A percentile compares a stretch with the other conserved stretches of the same genome.
phyloP scores from a whole-genome alignment of 2,329 filamentous ascomycete species.

The Colletotrichum incanum region DNA sequence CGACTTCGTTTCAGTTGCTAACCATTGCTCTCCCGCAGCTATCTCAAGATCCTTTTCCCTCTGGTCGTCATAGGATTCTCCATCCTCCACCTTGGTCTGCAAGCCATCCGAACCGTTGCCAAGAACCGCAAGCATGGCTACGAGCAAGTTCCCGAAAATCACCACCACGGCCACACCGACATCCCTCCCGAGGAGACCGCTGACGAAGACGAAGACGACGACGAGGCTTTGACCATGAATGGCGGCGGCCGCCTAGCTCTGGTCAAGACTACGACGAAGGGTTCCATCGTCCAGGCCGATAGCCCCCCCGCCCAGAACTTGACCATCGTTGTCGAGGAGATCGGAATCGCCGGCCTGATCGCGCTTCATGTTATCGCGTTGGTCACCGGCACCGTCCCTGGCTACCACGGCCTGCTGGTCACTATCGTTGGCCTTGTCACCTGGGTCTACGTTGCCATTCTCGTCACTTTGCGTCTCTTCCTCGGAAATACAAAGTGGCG shows the following conservation, averaged over 20 bases:
- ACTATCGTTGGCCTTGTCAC: slow-evolving; percentile 78
- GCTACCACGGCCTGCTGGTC: slow-evolving; percentile 70
- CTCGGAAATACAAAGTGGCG: slow-evolving; percentile 76
- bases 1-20: background rate
- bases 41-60: slow-evolving; percentile 86
- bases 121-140: slow-evolving; percentile 70
- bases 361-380: slow-evolving; percentile 78
- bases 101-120: slow-evolving; percentile 69
- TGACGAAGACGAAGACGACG: slow-evolving; percentile 72
- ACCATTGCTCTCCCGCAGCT: slow-evolving; percentile 64
- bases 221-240: slow-evolving; percentile 69
- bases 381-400: slow-evolving; percentile 69
- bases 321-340: slow-evolving; percentile 80
- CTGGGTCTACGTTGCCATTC: slow-evolving; percentile 85
- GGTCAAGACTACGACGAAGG: slow-evolving; percentile 73
- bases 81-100: slow-evolving; percentile 74
- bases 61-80: slow-evolving; percentile 80
- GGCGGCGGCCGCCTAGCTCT: slow-evolving; percentile 70
- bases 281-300: slow-evolving; percentile 78
- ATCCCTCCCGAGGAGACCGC: slow-evolving; percentile 64
- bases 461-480: slow-evolving; percentile 81
- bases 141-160: slow-evolving; percentile 65
- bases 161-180: slow-evolving; percentile 64
- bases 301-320: slow-evolving; percentile 81
- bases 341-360: slow-evolving; percentile 81